Evolutionary conservation across 345 rosid genomes (phyloP).

Genomic region (Populus deltoides): DNA sequence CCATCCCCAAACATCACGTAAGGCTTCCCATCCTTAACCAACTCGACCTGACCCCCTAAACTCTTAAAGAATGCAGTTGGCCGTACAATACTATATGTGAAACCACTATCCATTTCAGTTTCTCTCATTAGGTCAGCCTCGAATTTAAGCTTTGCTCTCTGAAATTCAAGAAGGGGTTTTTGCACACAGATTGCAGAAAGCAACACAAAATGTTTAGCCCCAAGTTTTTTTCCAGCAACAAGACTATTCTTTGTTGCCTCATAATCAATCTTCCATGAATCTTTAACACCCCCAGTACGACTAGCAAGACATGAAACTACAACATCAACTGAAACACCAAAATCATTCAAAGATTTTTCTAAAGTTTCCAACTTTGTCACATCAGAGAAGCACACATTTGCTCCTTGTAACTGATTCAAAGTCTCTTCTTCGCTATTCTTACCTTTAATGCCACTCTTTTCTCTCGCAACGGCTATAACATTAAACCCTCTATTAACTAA

Average conservation of each 20-base stretch:
- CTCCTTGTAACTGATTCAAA: conserved; percentile 52
- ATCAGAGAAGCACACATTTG: conserved; percentile 78
- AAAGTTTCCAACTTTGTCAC: conserved; percentile 57
- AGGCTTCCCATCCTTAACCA: conserved; percentile 93
- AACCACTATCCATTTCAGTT: conserved; percentile 36
- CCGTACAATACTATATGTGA: conserved; percentile 80
- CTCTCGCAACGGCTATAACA: conserved; percentile 80
- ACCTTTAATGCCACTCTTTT: conserved; percentile 75
- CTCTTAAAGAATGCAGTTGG: conserved; percentile 96
- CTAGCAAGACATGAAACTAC: conserved; percentile 94
- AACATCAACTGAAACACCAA: conserved; percentile 58
- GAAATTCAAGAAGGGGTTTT: conserved; percentile 83
- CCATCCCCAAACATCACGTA: conserved; percentile 98
- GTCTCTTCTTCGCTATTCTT: conserved; percentile 63
- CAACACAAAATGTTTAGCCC: conserved; percentile 80
- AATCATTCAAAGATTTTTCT: conserved; percentile 46
- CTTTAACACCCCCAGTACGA: conserved; percentile 77
- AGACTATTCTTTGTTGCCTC: conserved; percentile 89
- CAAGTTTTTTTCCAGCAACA: conserved; percentile 64
- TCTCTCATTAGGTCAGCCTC: conserved; percentile 69
- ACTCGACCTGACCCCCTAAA: conserved; percentile 88
- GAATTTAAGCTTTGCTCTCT: conserved; percentile 82
- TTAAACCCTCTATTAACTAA: conserved; percentile 75
- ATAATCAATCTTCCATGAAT: conserved; percentile 94
- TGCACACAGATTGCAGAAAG: conserved; percentile 94